Percentiles rank a stretch among this genome's conserved stretches.
These are phyloP conservation scores for Cynanchum wilfordii DNA, from an alignment of 257 asterid species.

Conservation along the genomic window DNA sequence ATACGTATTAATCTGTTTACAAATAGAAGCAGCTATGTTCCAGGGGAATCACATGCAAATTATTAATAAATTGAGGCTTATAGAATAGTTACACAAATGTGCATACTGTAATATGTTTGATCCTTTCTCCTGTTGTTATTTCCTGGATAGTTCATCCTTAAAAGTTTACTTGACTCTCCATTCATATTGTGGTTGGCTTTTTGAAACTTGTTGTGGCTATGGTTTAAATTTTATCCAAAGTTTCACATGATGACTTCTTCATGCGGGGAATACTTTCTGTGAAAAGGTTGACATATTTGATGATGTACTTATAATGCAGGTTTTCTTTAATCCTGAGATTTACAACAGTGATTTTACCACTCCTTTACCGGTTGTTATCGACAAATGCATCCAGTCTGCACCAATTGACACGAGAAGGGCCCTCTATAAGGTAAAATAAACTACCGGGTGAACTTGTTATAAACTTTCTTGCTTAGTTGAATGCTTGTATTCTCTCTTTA, in stretches of 20 bases:
- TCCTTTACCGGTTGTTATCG: constrained; percentile 83
- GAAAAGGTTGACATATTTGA: constrained; percentile 10
- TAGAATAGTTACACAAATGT: background rate
- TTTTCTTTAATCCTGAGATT: constrained; percentile 93
- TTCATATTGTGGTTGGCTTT: background rate
- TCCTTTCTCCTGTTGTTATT: background rate
- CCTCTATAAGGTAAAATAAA: constrained; percentile 70
- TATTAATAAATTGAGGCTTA: background rate
- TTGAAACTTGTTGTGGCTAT: background rate
- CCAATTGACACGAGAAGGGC: constrained; percentile 99
- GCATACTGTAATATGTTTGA: background rate
- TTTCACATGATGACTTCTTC: background rate
- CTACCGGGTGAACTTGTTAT: constrained; percentile 9
- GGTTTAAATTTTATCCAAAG: background rate
- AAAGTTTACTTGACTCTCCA: background rate
- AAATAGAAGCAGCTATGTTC: background rate
- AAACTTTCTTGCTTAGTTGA: constrained; percentile 15
- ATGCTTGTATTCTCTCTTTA: background rate
- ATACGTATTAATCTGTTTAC: background rate
- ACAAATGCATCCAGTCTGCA: constrained; percentile 94
- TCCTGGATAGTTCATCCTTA: too few species aligned
- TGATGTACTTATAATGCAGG: constrained; percentile 41
- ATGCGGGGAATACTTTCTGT: background rate
- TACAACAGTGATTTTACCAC: constrained; percentile 58
- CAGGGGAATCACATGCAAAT: background rate